phyloP scores from a whole-genome alignment of 129 eudicot genomes.

The Scalesia atractyloides region DNA sequence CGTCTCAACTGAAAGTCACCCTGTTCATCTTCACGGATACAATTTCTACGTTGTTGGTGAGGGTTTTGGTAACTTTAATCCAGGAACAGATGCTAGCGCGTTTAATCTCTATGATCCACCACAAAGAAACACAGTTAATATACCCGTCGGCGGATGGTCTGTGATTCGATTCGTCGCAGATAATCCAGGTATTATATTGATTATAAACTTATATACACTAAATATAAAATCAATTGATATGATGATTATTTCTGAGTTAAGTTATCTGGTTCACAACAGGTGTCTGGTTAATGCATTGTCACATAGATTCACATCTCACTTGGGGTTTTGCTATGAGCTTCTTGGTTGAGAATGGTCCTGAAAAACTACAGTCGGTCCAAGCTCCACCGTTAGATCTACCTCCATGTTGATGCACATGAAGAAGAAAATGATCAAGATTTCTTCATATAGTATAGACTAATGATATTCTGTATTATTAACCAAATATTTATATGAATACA shows the following conservation, averaged over 20 bases:
- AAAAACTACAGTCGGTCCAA: constrained; percentile 45
- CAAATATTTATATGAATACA: too few relatives aligned
- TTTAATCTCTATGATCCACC: constrained; percentile 78
- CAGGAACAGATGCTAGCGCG: constrained; percentile 42
- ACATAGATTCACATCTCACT: constrained; percentile 55
- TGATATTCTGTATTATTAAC: too few relatives aligned
- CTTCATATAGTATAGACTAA: too few relatives aligned
- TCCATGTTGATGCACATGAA: constrained; percentile 34
- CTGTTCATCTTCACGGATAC: constrained; percentile 76
- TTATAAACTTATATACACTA: not conserved
- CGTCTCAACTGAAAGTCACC: constrained; percentile 57
- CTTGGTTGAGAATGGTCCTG: constrained; percentile 65
- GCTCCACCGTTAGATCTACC: constrained; percentile 86
- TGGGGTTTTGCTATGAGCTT: constrained; percentile 88
- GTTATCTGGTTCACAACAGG: constrained; percentile 6
- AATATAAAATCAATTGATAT: not conserved
- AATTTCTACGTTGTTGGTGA: constrained; percentile 63
- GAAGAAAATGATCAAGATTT: not conserved
- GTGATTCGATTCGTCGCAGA: constrained; percentile 70
- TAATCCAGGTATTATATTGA: constrained; percentile 51
- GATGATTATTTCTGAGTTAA: not conserved
- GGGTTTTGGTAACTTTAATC: constrained; percentile 72
- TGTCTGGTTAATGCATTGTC: constrained; percentile 34
- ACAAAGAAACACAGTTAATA: constrained; percentile 54
- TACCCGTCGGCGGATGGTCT: constrained; percentile 74